A percentile compares a stretch with the other conserved stretches of the same genome.
Conservation (phyloP, 2,329 filamentous ascomycete genomes). For the Colletotrichum karsti region DNA sequence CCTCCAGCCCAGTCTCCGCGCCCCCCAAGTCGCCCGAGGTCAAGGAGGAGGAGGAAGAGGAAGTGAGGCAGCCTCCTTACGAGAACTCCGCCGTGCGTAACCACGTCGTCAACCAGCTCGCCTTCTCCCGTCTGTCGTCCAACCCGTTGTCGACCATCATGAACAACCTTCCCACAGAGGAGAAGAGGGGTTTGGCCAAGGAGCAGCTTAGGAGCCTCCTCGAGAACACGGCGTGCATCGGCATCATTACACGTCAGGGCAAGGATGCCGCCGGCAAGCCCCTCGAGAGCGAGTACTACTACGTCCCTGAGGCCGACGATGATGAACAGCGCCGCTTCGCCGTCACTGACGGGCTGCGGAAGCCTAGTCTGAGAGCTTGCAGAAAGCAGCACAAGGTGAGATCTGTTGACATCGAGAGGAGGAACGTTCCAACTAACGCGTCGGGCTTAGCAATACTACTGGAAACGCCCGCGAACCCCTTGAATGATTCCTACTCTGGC, state of each 20-base stretch:
- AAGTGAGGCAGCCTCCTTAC: slow-evolving; percentile 29
- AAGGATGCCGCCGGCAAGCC: slow-evolving; percentile 96
- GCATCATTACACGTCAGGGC: slow-evolving; percentile 87
- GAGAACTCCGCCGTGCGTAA: slow-evolving; percentile 66
- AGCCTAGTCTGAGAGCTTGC: slow-evolving; percentile 88
- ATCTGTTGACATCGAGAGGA: slow-evolving; percentile 17
- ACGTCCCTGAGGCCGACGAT: slow-evolving; percentile 85
- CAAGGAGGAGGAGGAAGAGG: slow-evolving; percentile 20
- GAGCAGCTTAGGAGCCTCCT: slow-evolving; percentile 76
- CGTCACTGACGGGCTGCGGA: slow-evolving; percentile 85
- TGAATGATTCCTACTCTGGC: slow-evolving; percentile 39
- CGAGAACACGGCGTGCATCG: slow-evolving; percentile 80
- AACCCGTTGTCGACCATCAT: slow-evolving; percentile 91
- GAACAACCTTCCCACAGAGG: slow-evolving; percentile 79
- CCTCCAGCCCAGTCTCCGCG: slow-evolving; percentile 24
- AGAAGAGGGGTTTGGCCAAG: slow-evolving; percentile 66
- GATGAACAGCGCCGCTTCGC: slow-evolving; percentile 82
- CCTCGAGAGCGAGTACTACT: slow-evolving; percentile 97
- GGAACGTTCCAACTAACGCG: slow-evolving; percentile 29
- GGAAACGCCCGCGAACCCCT: slow-evolving; percentile 71
- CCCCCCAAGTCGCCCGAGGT: slow-evolving; percentile 10
- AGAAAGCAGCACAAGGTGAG: slow-evolving; percentile 97
- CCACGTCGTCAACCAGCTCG: slow-evolving; percentile 94
- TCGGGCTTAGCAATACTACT: slow-evolving; percentile 70
- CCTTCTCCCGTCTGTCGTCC: slow-evolving; percentile 91